Conservation (phyloP, 1,284 basidiomycete genomes). For the Irpex rosettiformis region DNA sequence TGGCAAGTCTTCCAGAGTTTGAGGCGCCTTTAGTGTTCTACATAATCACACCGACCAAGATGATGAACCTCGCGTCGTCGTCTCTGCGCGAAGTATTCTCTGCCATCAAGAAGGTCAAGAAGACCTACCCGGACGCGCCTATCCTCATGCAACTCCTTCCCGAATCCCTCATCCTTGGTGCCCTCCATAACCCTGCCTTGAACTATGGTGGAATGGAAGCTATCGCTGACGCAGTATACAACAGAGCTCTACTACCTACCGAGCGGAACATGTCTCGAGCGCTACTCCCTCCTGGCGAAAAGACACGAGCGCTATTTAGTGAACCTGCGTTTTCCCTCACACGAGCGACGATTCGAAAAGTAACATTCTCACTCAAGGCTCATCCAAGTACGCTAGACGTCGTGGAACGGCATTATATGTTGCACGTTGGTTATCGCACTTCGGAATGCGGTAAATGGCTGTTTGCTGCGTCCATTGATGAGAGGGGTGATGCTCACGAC, state of each 20-base stretch:
- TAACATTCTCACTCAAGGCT: slow-evolving; percentile 42
- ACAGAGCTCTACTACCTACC: slow-evolving; percentile 60
- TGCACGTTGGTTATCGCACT: slow-evolving; percentile 73
- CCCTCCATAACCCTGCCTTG: slow-evolving; percentile 36
- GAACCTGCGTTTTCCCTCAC: slow-evolving; percentile 65
- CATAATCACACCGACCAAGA: slow-evolving; percentile 55
- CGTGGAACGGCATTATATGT: slow-evolving; percentile 61
- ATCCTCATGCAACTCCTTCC: slow-evolving; percentile 69
- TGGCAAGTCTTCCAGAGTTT: slow-evolving; percentile 39
- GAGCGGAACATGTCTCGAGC: slow-evolving; percentile 55
- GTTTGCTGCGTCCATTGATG: slow-evolving; percentile 69
- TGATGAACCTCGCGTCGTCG: slow-evolving; percentile 56
- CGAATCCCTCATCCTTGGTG: slow-evolving; percentile 48
- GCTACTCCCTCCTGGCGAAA: slow-evolving; percentile 37
- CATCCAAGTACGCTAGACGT: slow-evolving; percentile 57
- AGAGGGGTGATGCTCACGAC: slow-evolving; percentile 71
- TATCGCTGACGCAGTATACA: slow-evolving; percentile 63
- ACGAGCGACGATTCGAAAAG: slow-evolving; percentile 40
- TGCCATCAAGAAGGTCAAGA: slow-evolving; percentile 51
- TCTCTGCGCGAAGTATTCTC: slow-evolving; percentile 63
- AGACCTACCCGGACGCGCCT: slow-evolving; percentile 40
- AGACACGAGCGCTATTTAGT: slow-evolving; percentile 48
- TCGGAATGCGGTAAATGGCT: slow-evolving; percentile 71
- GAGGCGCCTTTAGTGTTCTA: slow-evolving; percentile 57
- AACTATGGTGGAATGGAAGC: slow-evolving; percentile 39